A percentile compares a stretch with the other conserved stretches of the same genome.
phyloP scores from a whole-genome alignment of 2,329 filamentous ascomycete species.

The Thermomyces lanuginosus region DNA sequence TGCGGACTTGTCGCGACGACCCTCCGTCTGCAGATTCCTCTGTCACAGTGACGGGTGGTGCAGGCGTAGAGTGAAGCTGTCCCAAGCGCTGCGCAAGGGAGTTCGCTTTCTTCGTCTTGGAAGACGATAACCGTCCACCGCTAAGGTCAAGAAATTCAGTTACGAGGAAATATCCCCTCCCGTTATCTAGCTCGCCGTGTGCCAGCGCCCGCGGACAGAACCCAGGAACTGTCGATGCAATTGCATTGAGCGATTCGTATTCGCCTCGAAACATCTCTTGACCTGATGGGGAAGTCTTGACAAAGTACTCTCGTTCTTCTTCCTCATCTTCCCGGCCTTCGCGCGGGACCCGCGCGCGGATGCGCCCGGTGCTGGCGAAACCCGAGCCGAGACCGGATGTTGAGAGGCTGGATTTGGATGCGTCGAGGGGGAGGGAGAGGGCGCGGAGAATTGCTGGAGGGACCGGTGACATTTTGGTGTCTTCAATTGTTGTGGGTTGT shows the following conservation, averaged over 20 bases:
- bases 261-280: slow-evolving; percentile 45
- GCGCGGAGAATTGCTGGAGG: slow-evolving; percentile 21
- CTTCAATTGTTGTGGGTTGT: no score
- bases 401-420: slow-evolving; percentile 19
- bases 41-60: slow-evolving; percentile 35
- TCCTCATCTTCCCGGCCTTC: slow-evolving; percentile 9
- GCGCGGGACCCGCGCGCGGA: slow-evolving; percentile 17
- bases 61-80: slow-evolving; percentile 58
- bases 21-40: background rate
- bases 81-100: slow-evolving; percentile 63
- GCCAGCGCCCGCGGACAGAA: slow-evolving; percentile 64
- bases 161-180: slow-evolving; percentile 35
- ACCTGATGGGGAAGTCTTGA: slow-evolving; percentile 23
- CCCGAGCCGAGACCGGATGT: slow-evolving; percentile 25
- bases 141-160: slow-evolving; percentile 67
- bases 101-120: slow-evolving; percentile 11
- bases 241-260: slow-evolving; percentile 66
- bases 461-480: slow-evolving; percentile 14
- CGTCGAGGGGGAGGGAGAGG: slow-evolving; percentile 19
- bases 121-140: slow-evolving; percentile 28
- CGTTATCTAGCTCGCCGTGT: slow-evolving; percentile 42
- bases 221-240: slow-evolving; percentile 52
- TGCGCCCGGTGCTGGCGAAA: slow-evolving; percentile 29
- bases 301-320: slow-evolving; percentile 22
- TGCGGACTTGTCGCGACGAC: slow-evolving; percentile 8